Evolutionary conservation across 768 basidiomycete genomes (phyloP).

Genomic region (Phlebiopsis gigantea): DNA sequence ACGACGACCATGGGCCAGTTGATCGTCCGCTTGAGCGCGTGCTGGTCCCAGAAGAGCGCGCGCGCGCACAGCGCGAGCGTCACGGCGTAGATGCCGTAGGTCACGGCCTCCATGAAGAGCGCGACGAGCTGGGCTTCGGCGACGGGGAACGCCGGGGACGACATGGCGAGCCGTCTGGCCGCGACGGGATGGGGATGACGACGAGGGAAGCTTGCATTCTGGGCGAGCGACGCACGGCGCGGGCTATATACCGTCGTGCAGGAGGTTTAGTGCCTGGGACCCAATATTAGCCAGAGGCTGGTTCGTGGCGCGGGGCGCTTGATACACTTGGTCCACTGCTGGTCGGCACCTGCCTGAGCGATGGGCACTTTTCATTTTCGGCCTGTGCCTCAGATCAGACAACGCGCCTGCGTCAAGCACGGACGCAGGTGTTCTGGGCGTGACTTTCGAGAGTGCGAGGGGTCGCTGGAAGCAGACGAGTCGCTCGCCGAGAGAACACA

Average conservation of each 20-base stretch:
- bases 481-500: no score
- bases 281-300: no score
- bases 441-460: no score
- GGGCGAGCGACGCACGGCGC: not conserved
- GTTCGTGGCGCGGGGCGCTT: no score
- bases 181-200: not conserved
- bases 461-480: no score
- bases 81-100: conserved; percentile 15
- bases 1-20: conserved; percentile 24
- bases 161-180: not conserved
- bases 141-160: conserved; percentile 8
- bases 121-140: conserved; percentile 16
- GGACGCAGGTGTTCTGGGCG: no score
- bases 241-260: not conserved
- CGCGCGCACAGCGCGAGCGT: conserved; percentile 23
- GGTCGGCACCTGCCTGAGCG: no score
- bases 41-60: conserved; percentile 24
- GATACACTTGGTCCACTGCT: no score
- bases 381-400: no score
- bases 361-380: no score
- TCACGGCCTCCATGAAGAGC: conserved; percentile 16
- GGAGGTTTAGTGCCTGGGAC: not conserved
- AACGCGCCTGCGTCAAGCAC: no score
- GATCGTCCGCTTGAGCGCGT: conserved; percentile 19
- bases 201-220: not conserved